Conservation (phyloP, 352 stramenopile genomes). For the Phytophthora sp. region DNA sequence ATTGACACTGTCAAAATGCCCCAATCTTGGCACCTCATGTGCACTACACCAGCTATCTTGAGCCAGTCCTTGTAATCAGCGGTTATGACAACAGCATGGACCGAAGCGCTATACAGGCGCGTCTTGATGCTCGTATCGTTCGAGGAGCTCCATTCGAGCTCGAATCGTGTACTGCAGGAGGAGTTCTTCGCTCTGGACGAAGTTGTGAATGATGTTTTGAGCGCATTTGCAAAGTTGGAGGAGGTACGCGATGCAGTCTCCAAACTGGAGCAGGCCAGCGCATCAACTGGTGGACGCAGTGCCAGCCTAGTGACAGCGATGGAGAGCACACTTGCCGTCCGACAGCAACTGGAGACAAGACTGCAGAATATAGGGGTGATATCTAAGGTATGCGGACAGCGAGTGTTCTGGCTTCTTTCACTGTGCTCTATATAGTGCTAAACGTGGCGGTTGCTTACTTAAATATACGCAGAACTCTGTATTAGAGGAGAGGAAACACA, state of each 20-base stretch:
- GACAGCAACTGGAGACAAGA: not conserved
- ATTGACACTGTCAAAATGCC: too few relatives aligned
- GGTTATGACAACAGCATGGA: too few relatives aligned
- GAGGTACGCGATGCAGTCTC: slow-evolving; percentile 21
- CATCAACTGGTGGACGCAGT: slow-evolving; percentile 1
- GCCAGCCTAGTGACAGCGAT: not conserved
- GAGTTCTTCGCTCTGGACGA: slow-evolving; percentile 10
- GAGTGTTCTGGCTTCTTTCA: not conserved
- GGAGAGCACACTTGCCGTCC: not conserved
- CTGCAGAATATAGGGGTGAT: not conserved
- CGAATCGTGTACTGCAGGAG: slow-evolving; percentile 10
- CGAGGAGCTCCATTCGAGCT: not conserved
- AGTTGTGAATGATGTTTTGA: not conserved
- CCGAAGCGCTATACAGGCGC: slow-evolving; percentile 7
- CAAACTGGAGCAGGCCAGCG: slow-evolving; percentile 10
- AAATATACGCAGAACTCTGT: not conserved
- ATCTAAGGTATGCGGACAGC: not conserved
- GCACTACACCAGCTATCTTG: too few relatives aligned
- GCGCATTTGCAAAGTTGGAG: slow-evolving; percentile 14
- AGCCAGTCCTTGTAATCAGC: too few relatives aligned
- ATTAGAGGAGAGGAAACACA: not conserved
- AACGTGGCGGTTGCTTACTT: not conserved
- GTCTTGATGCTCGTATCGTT: slow-evolving; percentile 10
- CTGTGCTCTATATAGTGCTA: not conserved
- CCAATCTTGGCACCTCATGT: too few relatives aligned